These are phyloP conservation scores for Botrytis aclada DNA, from an alignment of 2,329 filamentous ascomycete species.

Conservation along the genomic window DNA sequence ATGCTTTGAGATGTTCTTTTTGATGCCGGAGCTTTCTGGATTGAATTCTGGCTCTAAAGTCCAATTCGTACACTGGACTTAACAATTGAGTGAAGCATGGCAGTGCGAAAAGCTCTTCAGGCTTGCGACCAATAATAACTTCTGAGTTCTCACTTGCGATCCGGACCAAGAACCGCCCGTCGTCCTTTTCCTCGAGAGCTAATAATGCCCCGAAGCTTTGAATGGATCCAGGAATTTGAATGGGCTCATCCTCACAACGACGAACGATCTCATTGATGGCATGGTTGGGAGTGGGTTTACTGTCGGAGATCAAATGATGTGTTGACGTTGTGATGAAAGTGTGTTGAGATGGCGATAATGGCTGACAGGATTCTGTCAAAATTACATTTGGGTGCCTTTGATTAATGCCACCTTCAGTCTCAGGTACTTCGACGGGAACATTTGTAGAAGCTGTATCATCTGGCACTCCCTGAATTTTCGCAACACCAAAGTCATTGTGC, in stretches of 20 bases:
- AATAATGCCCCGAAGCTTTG: slow-evolving; percentile 80
- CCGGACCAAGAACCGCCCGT: slow-evolving; percentile 66
- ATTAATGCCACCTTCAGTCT: neutral
- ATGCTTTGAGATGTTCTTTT: slow-evolving; percentile 62
- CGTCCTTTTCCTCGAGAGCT: slow-evolving; percentile 67
- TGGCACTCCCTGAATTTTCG: neutral
- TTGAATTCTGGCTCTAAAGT: slow-evolving; percentile 9
- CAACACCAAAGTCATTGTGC: neutral
- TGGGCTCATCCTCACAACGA: slow-evolving; percentile 85
- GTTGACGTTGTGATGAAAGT: slow-evolving; percentile 2
- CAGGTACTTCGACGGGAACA: neutral
- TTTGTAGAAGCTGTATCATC: neutral
- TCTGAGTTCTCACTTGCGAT: slow-evolving; percentile 80
- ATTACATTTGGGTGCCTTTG: slow-evolving; percentile 1
- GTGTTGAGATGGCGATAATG: neutral
- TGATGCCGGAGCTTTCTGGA: slow-evolving; percentile 12
- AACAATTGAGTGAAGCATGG: slow-evolving; percentile 83
- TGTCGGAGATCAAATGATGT: slow-evolving; percentile 8
- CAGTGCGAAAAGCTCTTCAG: slow-evolving; percentile 70
- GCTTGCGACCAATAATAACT: slow-evolving; percentile 70
- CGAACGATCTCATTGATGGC: neutral
- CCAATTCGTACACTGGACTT: slow-evolving; percentile 61
- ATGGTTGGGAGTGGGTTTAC: neutral
- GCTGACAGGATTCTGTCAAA: neutral
- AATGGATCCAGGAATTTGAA: slow-evolving; percentile 55